A percentile compares a stretch with the other conserved stretches of the same genome.
These are phyloP conservation scores for Syzygium grande DNA, from an alignment of 345 rosid species.

Conservation along the genomic window DNA sequence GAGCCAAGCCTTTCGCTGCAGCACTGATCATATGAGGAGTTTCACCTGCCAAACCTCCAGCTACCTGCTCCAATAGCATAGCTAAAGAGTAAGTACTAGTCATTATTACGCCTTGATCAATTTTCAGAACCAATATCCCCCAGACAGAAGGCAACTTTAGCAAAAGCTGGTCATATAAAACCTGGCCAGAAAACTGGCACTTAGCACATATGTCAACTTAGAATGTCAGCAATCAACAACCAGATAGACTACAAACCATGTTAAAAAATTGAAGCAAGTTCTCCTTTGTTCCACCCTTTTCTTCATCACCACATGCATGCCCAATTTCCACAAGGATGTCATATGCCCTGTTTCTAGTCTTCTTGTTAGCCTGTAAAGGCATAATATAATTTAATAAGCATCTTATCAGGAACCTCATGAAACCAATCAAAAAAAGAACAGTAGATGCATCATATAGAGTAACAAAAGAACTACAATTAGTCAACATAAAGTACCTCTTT, in stretches of 20 bases:
- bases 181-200: background rate
- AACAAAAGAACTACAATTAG: background rate
- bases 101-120: background rate
- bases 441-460: background rate
- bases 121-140: background rate
- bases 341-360: constrained; percentile 90
- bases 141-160: background rate
- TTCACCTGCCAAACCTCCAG: constrained; percentile 92
- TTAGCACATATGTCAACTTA: background rate
- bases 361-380: constrained; percentile 65
- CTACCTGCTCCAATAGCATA: constrained; percentile 42
- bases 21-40: constrained; percentile 98
- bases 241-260: constrained; percentile 38
- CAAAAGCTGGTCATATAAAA: background rate
- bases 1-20: constrained; percentile 91
- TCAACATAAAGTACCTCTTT: constrained; percentile 66
- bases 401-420: background rate
- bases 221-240: background rate
- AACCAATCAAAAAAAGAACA: background rate
- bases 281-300: constrained; percentile 71
- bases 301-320: constrained; percentile 85
- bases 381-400: background rate
- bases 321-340: constrained; percentile 93
- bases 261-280: constrained; percentile 64
- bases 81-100: background rate